Base-by-base conservation (phyloP, 2,329 filamentous ascomycete species). In the Talaromyces piceae region DNA sequence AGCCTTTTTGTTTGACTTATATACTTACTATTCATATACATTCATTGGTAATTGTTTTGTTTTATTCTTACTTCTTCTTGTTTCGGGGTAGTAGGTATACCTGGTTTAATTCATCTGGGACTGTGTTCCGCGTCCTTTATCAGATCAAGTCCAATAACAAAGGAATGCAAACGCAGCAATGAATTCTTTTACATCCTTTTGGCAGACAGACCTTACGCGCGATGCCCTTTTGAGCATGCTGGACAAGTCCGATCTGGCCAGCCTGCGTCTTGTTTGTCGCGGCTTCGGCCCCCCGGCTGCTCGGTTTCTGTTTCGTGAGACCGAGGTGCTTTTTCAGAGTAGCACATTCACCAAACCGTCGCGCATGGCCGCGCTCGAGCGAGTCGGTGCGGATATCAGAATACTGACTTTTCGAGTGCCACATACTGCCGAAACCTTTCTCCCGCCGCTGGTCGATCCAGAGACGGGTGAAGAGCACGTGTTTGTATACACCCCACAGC, bases 391-490 rank as follows among this genome's bases (percentile, higher is more conserved):
- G 58, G 82, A 91, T 67, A 80, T 94, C 61, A 83, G 88, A 68
- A 84, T 84, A 53, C 76, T 95, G 49, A 87, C 80, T 52, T 94
- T 95, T 71, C 78, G 77, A 63, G 79, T 94, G 58, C 80, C 87
- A 25, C 88, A 94, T 69, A 82, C 81, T 5, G 73, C 80, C n/a
- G 80, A 87, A 49, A 93, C 87, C 39, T 91, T 91, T 64, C 76
- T 95, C 7, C 87, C 89, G 13, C 89, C 89, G n/a, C 78, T 95
- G 43, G 77, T 95, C 33, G 85, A 94, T 64, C 86, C 87, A 3
- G 67, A 77, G 56, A 89, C 83, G 8, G 88, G 89, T 41, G 81
- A 82, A 56, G 88, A 95, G 73, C 81, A 88, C 63, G 81, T 76
- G 59, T 95, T 94, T 68, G 73, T 90, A 45, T 95, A 95, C 72